Conservation (phyloP, 2,329 filamentous ascomycete genomes). For the Curvularia spicifera region DNA sequence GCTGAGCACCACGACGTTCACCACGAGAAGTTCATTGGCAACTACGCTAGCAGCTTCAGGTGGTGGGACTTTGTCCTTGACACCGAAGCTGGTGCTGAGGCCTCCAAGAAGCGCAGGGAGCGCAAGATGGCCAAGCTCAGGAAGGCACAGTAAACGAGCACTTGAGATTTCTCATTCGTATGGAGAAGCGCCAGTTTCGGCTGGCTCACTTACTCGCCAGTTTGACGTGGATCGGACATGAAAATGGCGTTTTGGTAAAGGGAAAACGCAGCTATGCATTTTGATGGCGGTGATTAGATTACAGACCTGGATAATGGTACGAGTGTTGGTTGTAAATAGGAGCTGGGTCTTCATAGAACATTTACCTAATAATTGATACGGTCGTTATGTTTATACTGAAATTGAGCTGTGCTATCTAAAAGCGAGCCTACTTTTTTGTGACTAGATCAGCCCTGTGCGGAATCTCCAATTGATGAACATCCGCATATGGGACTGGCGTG, state of each 20-base stretch:
- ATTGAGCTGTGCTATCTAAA: not conserved
- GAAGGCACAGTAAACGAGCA: constrained; percentile 59
- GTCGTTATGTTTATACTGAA: constrained; percentile 25
- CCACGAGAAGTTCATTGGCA: constrained; percentile 98
- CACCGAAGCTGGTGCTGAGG: constrained; percentile 90
- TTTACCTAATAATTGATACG: constrained; percentile 40
- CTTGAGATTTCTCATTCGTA: not conserved
- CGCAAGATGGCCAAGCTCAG: constrained; percentile 66
- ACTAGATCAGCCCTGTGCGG: not conserved
- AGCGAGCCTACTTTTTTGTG: not conserved
- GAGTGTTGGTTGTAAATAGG: constrained; percentile 28
- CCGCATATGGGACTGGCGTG: not conserved
- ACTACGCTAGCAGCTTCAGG: constrained; percentile 96
- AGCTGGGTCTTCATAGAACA: constrained; percentile 28
- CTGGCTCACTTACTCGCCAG: constrained; percentile 7
- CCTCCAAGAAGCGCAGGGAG: constrained; percentile 82
- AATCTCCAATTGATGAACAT: not conserved
- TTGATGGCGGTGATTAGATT: constrained; percentile 24
- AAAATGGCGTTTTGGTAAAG: constrained; percentile 34
- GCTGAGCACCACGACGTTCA: constrained; percentile 96
- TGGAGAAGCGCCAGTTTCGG: constrained; percentile 12
- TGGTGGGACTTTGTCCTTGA: constrained; percentile 98
- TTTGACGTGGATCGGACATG: constrained; percentile 19
- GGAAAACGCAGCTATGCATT: constrained; percentile 21
- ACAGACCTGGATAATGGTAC: constrained; percentile 36